A percentile compares a stretch with the other conserved stretches of the same genome.
Conservation (phyloP, 2,329 filamentous ascomycete genomes). For the Xylariaceae sp. region DNA sequence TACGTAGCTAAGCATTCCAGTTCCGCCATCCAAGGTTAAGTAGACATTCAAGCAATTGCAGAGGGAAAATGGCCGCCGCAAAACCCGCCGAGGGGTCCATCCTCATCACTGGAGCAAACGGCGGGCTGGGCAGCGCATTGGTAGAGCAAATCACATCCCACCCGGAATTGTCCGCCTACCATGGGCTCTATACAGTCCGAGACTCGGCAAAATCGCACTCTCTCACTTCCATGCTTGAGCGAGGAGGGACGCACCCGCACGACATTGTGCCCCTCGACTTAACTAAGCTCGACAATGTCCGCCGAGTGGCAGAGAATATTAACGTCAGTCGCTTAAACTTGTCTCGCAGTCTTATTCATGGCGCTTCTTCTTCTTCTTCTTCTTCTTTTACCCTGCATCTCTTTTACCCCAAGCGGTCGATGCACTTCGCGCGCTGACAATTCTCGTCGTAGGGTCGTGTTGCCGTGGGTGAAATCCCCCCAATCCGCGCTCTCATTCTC, state of each 20-base stretch:
- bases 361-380: too few relatives aligned
- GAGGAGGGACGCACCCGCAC: conserved; percentile 11
- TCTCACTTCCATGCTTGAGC: too few relatives aligned
- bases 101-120: conserved; percentile 21
- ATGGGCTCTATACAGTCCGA: conserved; percentile 18
- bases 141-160: conserved; percentile 10
- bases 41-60: too few relatives aligned
- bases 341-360: too few relatives aligned
- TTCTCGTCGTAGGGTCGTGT: too few relatives aligned
- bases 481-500: conserved; percentile 22
- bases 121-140: conserved; percentile 18
- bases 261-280: conserved; percentile 17
- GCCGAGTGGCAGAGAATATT: conserved; percentile 16
- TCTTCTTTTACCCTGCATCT: too few relatives aligned
- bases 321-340: too few relatives aligned
- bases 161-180: conserved; percentile 5
- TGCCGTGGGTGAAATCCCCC: conserved; percentile 21
- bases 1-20: too few relatives aligned
- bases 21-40: too few relatives aligned
- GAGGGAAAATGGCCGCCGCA: conserved; percentile 2
- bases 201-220: too few relatives aligned
- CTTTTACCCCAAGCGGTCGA: too few relatives aligned
- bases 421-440: too few relatives aligned
- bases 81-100: conserved; percentile 14
- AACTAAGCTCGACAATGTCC: conserved; percentile 13